These are phyloP conservation scores for Auricularia heimuer DNA, from an alignment of 768 basidiomycete species.

Conservation along the genomic window DNA sequence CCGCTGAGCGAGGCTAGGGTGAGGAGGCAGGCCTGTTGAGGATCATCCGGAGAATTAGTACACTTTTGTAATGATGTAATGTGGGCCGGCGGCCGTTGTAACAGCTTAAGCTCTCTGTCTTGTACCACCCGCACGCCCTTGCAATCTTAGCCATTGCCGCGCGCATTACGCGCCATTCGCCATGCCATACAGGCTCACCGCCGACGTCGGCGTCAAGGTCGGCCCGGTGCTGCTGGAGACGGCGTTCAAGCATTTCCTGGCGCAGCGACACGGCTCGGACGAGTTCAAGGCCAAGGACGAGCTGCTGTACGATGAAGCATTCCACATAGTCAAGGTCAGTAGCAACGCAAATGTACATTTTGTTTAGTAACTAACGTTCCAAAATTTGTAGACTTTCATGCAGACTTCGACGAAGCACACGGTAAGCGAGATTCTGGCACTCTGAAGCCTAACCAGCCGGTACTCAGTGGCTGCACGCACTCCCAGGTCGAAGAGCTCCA, in stretches of 20 bases:
- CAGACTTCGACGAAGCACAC: constrained; percentile 55
- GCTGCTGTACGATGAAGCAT: constrained; percentile 71
- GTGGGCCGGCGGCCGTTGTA: not conserved
- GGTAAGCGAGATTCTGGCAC: not conserved
- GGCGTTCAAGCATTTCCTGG: constrained; percentile 1
- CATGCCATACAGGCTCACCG: not conserved
- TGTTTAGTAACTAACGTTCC: not conserved
- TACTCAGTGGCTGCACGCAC: not conserved
- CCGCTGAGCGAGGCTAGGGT: not conserved
- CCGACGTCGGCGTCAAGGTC: constrained; percentile 1
- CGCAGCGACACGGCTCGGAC: not conserved
- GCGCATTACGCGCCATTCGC: not conserved
- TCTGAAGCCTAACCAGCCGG: not conserved
- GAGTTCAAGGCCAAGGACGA: constrained; percentile 39
- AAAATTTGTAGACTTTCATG: constrained; percentile 53
- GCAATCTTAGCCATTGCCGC: not conserved
- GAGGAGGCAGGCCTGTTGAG: not conserved
- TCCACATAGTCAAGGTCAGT: constrained; percentile 62
- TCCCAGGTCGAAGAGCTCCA: constrained; percentile 64
- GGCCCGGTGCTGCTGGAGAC: not conserved
- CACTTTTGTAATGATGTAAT: not conserved
- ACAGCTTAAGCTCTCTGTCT: not conserved
- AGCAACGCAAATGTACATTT: not conserved
- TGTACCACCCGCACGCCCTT: not conserved
- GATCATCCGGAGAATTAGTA: not conserved